phyloP scores from a whole-genome alignment of 768 basidiomycete genomes.

The Naganishia randhawae region DNA sequence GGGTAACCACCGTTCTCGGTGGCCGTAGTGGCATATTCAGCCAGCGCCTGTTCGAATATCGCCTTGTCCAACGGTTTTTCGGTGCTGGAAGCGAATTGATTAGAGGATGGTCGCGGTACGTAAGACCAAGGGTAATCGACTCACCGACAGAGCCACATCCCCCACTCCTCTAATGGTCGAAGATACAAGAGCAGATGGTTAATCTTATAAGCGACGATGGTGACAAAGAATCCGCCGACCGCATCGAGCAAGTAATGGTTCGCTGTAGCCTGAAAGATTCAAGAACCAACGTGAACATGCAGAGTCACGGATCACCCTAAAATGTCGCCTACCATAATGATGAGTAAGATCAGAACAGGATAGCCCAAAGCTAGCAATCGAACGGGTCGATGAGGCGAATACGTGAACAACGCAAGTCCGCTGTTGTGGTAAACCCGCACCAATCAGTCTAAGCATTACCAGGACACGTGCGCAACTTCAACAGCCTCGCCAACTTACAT shows the following conservation, averaged over 20 bases:
- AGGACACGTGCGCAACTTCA: not conserved
- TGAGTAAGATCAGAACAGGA: slow-evolving; percentile 39
- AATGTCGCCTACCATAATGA: slow-evolving; percentile 37
- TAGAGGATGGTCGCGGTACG: not conserved
- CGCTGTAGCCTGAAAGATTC: slow-evolving; percentile 35
- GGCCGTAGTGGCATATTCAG: not conserved
- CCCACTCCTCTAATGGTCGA: slow-evolving; percentile 43
- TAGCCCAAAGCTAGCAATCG: slow-evolving; percentile 34
- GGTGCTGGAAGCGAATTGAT: slow-evolving; percentile 22
- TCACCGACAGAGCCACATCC: slow-evolving; percentile 38
- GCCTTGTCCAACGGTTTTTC: slow-evolving; percentile 44
- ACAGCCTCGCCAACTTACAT: slow-evolving; percentile 7
- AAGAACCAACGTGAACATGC: not conserved
- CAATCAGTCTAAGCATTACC: not conserved
- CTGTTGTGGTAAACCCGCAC: slow-evolving; percentile 35
- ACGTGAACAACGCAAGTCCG: slow-evolving; percentile 39
- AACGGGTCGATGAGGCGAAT: slow-evolving; percentile 37
- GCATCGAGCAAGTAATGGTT: slow-evolving; percentile 44
- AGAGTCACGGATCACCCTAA: not conserved
- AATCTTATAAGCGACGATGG: slow-evolving; percentile 35
- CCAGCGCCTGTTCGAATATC: slow-evolving; percentile 31
- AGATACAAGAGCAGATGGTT: slow-evolving; percentile 40
- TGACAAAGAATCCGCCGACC: slow-evolving; percentile 41
- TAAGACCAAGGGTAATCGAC: slow-evolving; percentile 3
- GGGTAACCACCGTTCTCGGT: slow-evolving; percentile 1